phyloP scores from a whole-genome alignment of 495 filamentous ascomycete genomes.

The Mytilinidion resinicola region DNA sequence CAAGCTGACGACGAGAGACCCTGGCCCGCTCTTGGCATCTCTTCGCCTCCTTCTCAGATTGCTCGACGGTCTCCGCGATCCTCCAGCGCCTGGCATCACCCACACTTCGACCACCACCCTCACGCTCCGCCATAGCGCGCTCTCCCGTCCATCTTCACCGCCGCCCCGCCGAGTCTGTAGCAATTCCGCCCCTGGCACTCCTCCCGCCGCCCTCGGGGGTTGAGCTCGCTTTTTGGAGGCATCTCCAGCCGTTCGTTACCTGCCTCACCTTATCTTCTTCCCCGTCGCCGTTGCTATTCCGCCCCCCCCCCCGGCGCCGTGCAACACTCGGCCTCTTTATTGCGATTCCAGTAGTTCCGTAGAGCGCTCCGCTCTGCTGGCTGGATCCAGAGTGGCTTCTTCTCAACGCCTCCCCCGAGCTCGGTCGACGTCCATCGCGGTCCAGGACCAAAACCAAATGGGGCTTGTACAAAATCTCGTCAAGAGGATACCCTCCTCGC shows the following conservation, averaged over 20 bases:
- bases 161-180: too few species aligned
- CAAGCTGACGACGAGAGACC: too few species aligned
- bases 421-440: conserved; percentile 8
- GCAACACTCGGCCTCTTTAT: neutral
- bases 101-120: too few species aligned
- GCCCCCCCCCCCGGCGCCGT: neutral
- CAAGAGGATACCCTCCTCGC: conserved; percentile 58
- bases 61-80: too few species aligned
- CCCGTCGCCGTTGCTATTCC: neutral
- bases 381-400: conserved; percentile 6
- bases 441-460: conserved; percentile 38
- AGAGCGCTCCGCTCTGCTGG: neutral
- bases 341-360: neutral
- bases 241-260: conserved; percentile 32
- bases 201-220: neutral
- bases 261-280: conserved; percentile 1
- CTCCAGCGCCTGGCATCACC: too few species aligned
- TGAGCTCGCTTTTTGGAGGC: conserved; percentile 9
- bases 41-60: too few species aligned
- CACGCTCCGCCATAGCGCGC: too few species aligned
- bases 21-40: too few species aligned
- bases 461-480: conserved; percentile 57
- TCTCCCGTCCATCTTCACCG: too few species aligned
- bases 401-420: neutral
- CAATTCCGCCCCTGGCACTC: too few species aligned